phyloP scores from a whole-genome alignment of 257 asterid genomes.

The Nicotiana sylvestris region DNA sequence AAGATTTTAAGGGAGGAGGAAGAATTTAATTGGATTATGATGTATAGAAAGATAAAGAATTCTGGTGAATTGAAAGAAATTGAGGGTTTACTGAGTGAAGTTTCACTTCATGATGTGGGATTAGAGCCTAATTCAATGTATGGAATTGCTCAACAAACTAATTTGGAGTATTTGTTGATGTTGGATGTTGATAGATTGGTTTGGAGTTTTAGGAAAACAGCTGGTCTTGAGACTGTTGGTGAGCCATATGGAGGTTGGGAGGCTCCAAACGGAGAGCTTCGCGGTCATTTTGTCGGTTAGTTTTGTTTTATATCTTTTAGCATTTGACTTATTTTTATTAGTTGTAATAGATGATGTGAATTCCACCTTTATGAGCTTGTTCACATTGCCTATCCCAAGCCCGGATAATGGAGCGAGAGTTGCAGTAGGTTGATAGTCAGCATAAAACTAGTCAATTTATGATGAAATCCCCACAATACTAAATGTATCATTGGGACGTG shows the following conservation, averaged over 20 bases:
- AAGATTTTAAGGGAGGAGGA: constrained; percentile 63
- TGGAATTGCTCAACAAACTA: constrained; percentile 81
- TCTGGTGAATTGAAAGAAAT: constrained; percentile 15
- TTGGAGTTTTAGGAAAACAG: constrained; percentile 83
- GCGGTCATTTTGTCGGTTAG: constrained; percentile 94
- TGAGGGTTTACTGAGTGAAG: constrained; percentile 39
- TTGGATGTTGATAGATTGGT: constrained; percentile 68
- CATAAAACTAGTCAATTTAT: no score
- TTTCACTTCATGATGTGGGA: constrained; percentile 61
- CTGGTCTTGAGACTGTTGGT: constrained; percentile 59
- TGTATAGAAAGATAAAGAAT: constrained; percentile 50
- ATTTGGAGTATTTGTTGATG: constrained; percentile 68
- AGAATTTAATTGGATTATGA: constrained; percentile 41
- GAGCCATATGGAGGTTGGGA: constrained; percentile 93
- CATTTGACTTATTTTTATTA: not conserved
- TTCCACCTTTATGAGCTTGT: no score
- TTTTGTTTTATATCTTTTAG: not conserved
- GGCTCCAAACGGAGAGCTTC: constrained; percentile 47
- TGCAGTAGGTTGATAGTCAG: no score
- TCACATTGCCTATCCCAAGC: no score
- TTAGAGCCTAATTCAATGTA: constrained; percentile 55
- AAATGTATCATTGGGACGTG: no score
- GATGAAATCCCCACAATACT: no score
- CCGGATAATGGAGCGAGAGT: no score
- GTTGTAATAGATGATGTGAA: not conserved